Percentiles rank a stretch among this genome's conserved stretches.
Evolutionary conservation across 305 asterid genomes (phyloP).

Genomic region (Vinca major): DNA sequence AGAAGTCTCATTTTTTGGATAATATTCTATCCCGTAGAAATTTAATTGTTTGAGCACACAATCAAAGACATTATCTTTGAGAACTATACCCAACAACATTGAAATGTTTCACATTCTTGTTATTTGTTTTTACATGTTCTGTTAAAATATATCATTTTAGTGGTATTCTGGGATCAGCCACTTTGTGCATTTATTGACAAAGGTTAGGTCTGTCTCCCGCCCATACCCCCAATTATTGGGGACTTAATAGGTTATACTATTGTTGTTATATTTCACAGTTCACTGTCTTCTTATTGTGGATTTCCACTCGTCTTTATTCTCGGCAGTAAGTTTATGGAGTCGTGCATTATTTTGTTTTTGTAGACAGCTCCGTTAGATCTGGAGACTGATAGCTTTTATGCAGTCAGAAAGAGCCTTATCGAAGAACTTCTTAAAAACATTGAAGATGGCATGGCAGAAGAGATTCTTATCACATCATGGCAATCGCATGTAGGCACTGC

Average conservation of each 20-base stretch:
- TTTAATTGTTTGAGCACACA: not conserved
- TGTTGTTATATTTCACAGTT: not conserved
- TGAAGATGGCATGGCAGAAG: constrained; percentile 71
- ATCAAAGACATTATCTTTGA: not conserved
- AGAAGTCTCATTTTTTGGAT: too few species aligned
- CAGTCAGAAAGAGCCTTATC: constrained; percentile 45
- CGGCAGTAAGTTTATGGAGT: too few species aligned
- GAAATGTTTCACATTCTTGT: not conserved
- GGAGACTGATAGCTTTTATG: constrained; percentile 73
- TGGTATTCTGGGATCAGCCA: too few species aligned
- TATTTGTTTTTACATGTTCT: not conserved
- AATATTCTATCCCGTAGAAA: not conserved
- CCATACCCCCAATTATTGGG: too few species aligned
- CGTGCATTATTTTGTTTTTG: constrained; percentile 8
- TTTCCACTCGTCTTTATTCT: not conserved
- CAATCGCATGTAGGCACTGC: constrained; percentile 59
- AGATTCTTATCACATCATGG: constrained; percentile 67
- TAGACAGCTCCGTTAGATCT: constrained; percentile 96
- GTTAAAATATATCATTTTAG: not conserved
- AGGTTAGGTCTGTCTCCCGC: too few species aligned
- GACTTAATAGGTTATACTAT: too few species aligned
- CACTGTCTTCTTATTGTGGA: not conserved
- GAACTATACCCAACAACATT: not conserved
- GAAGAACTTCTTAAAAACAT: constrained; percentile 61
- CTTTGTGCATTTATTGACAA: too few species aligned